Evolutionary conservation across 805 yeast species (phyloP).

Genomic region (Suhomyces prunicola): DNA sequence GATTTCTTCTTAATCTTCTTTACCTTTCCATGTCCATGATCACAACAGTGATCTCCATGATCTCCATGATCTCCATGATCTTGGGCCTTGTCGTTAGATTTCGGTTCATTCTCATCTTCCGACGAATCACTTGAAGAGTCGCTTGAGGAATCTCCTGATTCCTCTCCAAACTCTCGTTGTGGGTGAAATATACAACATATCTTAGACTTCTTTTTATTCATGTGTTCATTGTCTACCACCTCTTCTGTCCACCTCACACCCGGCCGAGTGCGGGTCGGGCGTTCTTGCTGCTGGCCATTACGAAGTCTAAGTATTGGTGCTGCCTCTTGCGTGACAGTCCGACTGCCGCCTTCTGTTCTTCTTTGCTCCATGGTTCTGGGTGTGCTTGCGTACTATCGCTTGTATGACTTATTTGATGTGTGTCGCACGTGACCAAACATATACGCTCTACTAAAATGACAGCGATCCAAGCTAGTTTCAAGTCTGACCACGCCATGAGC

Average conservation of each 20-base stretch:
- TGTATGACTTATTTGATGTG: not conserved
- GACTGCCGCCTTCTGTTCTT: not conserved
- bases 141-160: constrained; percentile 20
- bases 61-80: constrained; percentile 28
- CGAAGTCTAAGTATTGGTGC: constrained; percentile 8
- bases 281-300: constrained; percentile 2
- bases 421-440: not conserved
- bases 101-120: constrained; percentile 9
- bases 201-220: constrained; percentile 87
- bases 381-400: constrained; percentile 1
- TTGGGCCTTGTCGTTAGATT: constrained; percentile 17
- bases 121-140: constrained; percentile 28
- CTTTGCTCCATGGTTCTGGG: not conserved
- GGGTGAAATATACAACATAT: constrained; percentile 90
- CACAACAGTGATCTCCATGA: constrained; percentile 16
- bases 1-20: constrained; percentile 25
- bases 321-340: not conserved
- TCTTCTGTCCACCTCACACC: constrained; percentile 82
- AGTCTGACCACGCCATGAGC: not conserved
- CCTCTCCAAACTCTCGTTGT: constrained; percentile 56
- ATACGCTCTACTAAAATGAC: not conserved
- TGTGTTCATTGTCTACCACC: constrained; percentile 83
- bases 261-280: constrained; percentile 1
- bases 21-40: constrained; percentile 22
- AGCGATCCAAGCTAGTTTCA: not conserved